Conservation (phyloP, 2,329 filamentous ascomycete genomes). For the Aspergillus oerlinghausenensis region DNA sequence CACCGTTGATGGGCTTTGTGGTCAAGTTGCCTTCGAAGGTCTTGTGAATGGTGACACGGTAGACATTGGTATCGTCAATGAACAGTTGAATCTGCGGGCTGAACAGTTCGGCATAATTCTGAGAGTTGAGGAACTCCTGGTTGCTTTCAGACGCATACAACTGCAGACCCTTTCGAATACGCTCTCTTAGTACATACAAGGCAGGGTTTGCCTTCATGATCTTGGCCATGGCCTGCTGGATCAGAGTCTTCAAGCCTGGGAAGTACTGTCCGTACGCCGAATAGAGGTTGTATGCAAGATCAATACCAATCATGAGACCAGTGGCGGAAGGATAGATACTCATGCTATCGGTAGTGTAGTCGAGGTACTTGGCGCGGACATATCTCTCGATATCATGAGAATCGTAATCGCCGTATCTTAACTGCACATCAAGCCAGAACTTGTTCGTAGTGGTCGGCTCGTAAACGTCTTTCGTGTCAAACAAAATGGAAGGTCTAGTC, state of each 20-base stretch:
- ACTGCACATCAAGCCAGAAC: constrained; percentile 97
- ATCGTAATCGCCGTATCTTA: constrained; percentile 96
- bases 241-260: constrained; percentile 87
- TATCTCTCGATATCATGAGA: constrained; percentile 98
- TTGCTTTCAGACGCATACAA: constrained; percentile 98
- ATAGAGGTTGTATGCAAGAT: constrained; percentile 96
- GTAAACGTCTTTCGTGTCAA: constrained; percentile 94
- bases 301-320: constrained; percentile 95
- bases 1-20: constrained; percentile 98
- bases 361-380: constrained; percentile 93
- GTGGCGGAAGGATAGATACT: constrained; percentile 97
- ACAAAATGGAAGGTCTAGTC: constrained; percentile 83
- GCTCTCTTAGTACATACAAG: constrained; percentile 90
- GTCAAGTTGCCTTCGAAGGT: constrained; percentile 99
- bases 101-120: constrained; percentile 98
- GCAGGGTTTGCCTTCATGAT: constrained; percentile 99
- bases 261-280: constrained; percentile 99
- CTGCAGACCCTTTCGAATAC: constrained; percentile 96
- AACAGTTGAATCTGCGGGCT: constrained; percentile 99
- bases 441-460: constrained; percentile 95
- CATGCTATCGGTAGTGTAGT: constrained; percentile 98
- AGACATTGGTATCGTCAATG: constrained; percentile 98
- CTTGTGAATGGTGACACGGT: constrained; percentile 99
- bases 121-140: constrained; percentile 97
- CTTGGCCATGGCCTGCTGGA: constrained; percentile 99